A percentile compares a stretch with the other conserved stretches of the same genome.
Conservation (phyloP, 1,284 basidiomycete species). For the Trichosporon ovoides region DNA sequence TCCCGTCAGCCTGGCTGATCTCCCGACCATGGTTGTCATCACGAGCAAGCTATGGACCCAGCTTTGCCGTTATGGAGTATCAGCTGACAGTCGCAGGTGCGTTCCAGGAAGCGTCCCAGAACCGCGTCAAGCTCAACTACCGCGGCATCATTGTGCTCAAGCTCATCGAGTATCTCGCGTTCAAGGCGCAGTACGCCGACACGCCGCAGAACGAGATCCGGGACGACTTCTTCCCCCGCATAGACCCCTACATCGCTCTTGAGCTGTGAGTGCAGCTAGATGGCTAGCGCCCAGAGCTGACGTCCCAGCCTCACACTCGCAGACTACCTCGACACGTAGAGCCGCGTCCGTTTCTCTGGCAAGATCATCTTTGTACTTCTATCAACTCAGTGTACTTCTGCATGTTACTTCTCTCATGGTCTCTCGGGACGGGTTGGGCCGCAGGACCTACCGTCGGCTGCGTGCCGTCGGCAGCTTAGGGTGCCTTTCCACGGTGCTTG, state of each 20-base stretch:
- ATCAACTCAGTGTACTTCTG: conserved; percentile 1
- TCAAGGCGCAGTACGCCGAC: conserved; percentile 52
- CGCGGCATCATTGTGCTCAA: conserved; percentile 55
- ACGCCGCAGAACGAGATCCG: conserved; percentile 49
- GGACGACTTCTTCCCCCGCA: conserved; percentile 55
- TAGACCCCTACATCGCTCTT: conserved; percentile 56
- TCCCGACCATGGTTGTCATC: too few species aligned
- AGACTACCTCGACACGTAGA: conserved; percentile 45
- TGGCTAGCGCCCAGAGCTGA: conserved; percentile 1
- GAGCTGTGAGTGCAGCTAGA: conserved; percentile 51
- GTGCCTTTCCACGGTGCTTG: conserved; percentile 45
- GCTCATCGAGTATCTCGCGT: conserved; percentile 56
- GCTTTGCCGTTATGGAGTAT: not conserved
- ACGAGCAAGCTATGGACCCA: not conserved
- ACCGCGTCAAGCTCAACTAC: conserved; percentile 46
- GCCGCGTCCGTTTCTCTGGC: not conserved
- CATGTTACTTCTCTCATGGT: not conserved
- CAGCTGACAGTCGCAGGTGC: conserved; percentile 30
- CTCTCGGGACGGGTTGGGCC: not conserved
- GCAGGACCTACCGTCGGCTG: not conserved
- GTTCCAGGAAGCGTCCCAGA: conserved; percentile 48
- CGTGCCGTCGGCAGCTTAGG: conserved; percentile 1
- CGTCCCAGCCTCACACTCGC: conserved; percentile 46
- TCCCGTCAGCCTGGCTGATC: not conserved
- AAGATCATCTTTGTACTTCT: conserved; percentile 5